These are phyloP conservation scores for Alternaria angustiovoidea DNA, from an alignment of 2,329 filamentous ascomycete species.

Conservation along the genomic window DNA sequence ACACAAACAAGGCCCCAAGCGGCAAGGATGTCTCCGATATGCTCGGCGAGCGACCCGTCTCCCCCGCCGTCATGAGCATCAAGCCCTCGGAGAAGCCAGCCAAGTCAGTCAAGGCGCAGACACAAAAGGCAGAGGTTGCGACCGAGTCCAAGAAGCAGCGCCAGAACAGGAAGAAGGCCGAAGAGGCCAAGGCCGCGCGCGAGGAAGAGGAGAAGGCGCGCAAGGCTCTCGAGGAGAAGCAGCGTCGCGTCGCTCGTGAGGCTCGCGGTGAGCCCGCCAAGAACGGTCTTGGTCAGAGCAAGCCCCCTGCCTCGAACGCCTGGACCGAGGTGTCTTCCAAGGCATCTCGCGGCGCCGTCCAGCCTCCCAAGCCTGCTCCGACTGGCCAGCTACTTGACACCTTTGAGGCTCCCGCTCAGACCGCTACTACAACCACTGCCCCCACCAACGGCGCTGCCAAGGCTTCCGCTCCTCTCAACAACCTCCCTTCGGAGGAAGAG, in stretches of 20 bases:
- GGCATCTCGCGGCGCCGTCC: constrained; percentile 27
- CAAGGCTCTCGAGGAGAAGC: constrained; percentile 78
- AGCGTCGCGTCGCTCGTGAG: constrained; percentile 81
- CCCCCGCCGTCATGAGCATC: constrained; percentile 79
- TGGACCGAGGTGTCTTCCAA: constrained; percentile 57
- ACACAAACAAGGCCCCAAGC: constrained; percentile 56
- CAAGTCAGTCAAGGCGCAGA: constrained; percentile 68
- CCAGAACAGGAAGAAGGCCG: constrained; percentile 88
- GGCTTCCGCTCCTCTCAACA: constrained; percentile 55
- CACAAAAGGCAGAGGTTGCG: constrained; percentile 61
- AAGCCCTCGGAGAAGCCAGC: constrained; percentile 69
- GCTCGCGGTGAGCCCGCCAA: constrained; percentile 83
- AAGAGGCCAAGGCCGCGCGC: constrained; percentile 76
- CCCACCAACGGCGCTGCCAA: constrained; percentile 52
- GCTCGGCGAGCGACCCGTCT: constrained; percentile 76
- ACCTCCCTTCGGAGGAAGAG: constrained; percentile 67
- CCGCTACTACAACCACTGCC: constrained; percentile 47
- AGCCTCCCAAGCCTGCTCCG: constrained; percentile 31
- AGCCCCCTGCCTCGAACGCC: constrained; percentile 60
- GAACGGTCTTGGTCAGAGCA: constrained; percentile 69
- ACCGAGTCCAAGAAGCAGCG: constrained; percentile 93
- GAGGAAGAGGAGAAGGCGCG: constrained; percentile 82
- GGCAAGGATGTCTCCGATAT: constrained; percentile 85
- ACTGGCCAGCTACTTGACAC: constrained; percentile 58
- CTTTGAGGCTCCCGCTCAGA: constrained; percentile 56